Conservation (phyloP, 495 filamentous ascomycete genomes). For the Podospora didyma region DNA sequence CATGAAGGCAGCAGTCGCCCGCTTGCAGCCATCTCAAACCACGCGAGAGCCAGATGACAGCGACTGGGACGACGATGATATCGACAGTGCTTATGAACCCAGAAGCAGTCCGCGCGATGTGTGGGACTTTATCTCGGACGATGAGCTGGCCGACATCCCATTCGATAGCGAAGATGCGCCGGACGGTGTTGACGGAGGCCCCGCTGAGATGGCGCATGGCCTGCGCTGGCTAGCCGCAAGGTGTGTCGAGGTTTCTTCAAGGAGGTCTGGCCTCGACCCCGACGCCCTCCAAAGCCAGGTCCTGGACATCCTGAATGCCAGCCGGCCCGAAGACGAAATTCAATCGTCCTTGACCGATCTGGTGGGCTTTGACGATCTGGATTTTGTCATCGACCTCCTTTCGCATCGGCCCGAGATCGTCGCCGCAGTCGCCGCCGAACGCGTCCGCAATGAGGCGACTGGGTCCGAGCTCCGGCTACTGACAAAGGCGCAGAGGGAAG, state of each 20-base stretch:
- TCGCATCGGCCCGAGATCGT: slow-evolving; percentile 63
- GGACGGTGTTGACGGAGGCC: slow-evolving; percentile 6
- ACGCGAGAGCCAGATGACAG: slow-evolving; percentile 5
- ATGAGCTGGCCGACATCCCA: slow-evolving; percentile 52
- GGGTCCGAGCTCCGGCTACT: slow-evolving; percentile 53
- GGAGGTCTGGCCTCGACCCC: slow-evolving; percentile 58
- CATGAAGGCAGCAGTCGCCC: slow-evolving; percentile 45
- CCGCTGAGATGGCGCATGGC: slow-evolving; percentile 34
- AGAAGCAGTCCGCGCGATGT: slow-evolving; percentile 69
- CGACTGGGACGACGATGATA: slow-evolving; percentile 42
- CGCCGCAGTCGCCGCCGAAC: slow-evolving; percentile 21
- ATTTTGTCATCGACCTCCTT: slow-evolving; percentile 82
- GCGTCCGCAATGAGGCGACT: slow-evolving; percentile 44
- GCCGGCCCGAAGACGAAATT: slow-evolving; percentile 71
- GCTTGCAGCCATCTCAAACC: slow-evolving; percentile 10
- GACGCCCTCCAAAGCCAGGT: slow-evolving; percentile 67
- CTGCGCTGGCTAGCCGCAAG: slow-evolving; percentile 60
- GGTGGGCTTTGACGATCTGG: slow-evolving; percentile 86
- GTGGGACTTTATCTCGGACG: slow-evolving; percentile 83
- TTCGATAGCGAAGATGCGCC: slow-evolving; percentile 40
- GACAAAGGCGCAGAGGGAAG: slow-evolving; percentile 72
- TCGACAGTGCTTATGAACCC: slow-evolving; percentile 59
- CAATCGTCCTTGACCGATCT: slow-evolving; percentile 89
- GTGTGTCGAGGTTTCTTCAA: slow-evolving; percentile 56
- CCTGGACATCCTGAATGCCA: slow-evolving; percentile 59